Evolutionary conservation across 108 stramenopile species (phyloP).

Genomic region (Schizochytrium sp.): DNA sequence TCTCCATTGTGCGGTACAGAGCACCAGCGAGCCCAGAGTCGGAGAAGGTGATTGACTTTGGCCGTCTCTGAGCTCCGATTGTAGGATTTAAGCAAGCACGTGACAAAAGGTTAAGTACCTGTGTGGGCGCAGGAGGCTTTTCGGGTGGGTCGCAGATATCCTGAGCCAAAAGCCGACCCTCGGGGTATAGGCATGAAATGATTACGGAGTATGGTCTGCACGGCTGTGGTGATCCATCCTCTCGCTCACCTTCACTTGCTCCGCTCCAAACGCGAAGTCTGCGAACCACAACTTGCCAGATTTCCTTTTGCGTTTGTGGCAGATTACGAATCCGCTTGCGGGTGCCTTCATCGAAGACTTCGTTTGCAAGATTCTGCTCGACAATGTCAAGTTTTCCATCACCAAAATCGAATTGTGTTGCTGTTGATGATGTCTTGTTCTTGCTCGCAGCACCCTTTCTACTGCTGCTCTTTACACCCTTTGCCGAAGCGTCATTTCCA

Average conservation of each 20-base stretch:
- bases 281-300: slow-evolving; percentile 55
- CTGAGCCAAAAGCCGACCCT: slow-evolving; percentile 19
- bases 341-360: background rate
- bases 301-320: background rate
- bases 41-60: slow-evolving; percentile 26
- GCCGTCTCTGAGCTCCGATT: slow-evolving; percentile 22
- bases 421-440: background rate
- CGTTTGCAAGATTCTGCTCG: background rate
- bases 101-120: background rate
- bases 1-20: background rate
- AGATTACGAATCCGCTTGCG: background rate
- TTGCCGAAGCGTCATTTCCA: too few relatives aligned
- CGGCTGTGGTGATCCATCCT: background rate
- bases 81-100: background rate
- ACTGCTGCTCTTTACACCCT: too few relatives aligned
- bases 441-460: too few relatives aligned
- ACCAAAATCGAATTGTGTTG: slow-evolving; percentile 44
- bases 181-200: slow-evolving; percentile 2
- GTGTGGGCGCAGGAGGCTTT: background rate
- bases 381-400: slow-evolving; percentile 1
- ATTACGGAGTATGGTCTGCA: slow-evolving; percentile 30
- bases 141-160: slow-evolving; percentile 40
- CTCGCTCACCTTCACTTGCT: background rate
- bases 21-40: background rate
- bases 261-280: slow-evolving; percentile 41